These are phyloP conservation scores for Talaromyces liani DNA, from an alignment of 495 filamentous ascomycete species.

Conservation along the genomic window DNA sequence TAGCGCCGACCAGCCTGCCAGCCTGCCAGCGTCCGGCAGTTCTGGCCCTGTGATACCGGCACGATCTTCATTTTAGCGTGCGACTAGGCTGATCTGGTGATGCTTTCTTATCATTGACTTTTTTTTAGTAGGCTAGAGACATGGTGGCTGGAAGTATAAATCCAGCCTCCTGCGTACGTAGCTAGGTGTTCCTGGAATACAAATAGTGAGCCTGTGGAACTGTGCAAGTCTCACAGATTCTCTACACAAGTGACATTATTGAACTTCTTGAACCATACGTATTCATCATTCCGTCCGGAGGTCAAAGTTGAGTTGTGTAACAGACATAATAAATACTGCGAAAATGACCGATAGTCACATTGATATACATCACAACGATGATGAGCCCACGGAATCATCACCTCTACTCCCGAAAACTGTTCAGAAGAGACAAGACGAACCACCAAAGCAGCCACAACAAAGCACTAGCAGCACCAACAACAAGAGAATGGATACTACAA, in stretches of 20 bases:
- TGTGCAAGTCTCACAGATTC: background rate
- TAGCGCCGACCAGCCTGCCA: background rate
- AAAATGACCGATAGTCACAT: background rate
- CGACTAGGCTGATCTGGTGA: background rate
- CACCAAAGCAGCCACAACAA: background rate
- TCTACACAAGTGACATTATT: background rate
- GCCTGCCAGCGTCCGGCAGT: background rate
- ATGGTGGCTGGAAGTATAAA: background rate
- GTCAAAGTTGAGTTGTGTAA: background rate
- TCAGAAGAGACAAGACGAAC: background rate
- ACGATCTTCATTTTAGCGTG: background rate
- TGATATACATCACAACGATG: background rate
- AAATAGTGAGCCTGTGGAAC: background rate
- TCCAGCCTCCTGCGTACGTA: background rate
- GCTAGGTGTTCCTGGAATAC: background rate
- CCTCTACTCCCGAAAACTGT: constrained; percentile 3
- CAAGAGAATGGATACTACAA: background rate
- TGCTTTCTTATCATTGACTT: background rate
- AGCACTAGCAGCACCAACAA: background rate
- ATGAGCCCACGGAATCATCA: constrained; percentile 7
- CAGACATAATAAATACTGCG: background rate
- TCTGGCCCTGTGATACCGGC: background rate
- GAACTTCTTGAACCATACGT: background rate
- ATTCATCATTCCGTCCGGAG: background rate
- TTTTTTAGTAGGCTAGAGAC: background rate